Evolutionary conservation across 495 filamentous ascomycete genomes (phyloP), one percentile per base, ranked within the genome.

Genomic region (Xylaria venustula): DNA sequence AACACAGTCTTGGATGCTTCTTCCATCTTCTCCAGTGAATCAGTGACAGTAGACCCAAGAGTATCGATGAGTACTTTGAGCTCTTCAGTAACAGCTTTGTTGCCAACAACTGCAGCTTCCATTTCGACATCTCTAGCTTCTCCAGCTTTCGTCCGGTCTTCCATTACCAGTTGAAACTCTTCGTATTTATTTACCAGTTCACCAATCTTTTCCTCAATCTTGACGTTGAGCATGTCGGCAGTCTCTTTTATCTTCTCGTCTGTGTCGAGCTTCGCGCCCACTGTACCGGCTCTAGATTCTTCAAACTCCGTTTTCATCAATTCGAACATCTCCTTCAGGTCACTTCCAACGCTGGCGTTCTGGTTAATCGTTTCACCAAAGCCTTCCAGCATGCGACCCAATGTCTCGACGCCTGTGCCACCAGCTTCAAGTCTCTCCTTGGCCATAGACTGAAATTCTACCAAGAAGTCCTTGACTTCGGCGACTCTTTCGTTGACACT

Each of bases 1-100:
- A 93, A 90, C 45, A 96, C 89, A 0, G 88, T 88, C 76, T 91
- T 91, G 5, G 90, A 91, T 34, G 94, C 90, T 58, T 87, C 88
- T 44, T 88, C 83, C 79, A 93, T 87, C 61, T 91, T 91, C 70
- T 96, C 91, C 40, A 90, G 85, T 0, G 87, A 86, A 36, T 95
- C 90, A n/a, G 86, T 90, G 56, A 96, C 83, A 25, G 87, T 85
- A n/a, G 85, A 81, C 15, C 91, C 89, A 65, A 97, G 89, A 9
- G 89, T 88, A 59, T 96, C 91, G 62, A 95, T 87, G 5, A 93
- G 84, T 2, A 89, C 73, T 66, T 87, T 90, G 44, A 97, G 86
- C 59, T 96, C 93, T 62, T 97, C 93, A 0, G 90, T 86, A 34
- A 93, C 84, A 2, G 83, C 79, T 72, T 89, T 96, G 40, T 88